Percentiles rank a stretch among this genome's conserved stretches.
Conservation (phyloP, 192 early-diverging fungal species). For the Rhizophagus clarus region DNA sequence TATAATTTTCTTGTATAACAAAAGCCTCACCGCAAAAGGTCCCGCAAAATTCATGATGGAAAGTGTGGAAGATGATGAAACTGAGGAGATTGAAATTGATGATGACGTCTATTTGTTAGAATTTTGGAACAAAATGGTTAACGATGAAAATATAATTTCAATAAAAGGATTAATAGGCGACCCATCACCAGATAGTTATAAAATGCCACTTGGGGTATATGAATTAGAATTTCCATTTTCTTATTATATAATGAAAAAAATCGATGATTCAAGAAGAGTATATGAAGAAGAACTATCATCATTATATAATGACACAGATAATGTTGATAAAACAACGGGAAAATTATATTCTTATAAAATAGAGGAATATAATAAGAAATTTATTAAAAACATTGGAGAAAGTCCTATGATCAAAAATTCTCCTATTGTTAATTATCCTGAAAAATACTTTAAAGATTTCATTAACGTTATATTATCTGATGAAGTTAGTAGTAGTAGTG, state of each 20-base stretch:
- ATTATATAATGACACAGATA: background rate
- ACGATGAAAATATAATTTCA: conserved; percentile 17
- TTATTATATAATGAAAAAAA: conserved; percentile 25
- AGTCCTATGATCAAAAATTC: background rate
- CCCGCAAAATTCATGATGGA: too few relatives aligned
- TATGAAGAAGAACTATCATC: conserved; percentile 8
- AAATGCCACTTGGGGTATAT: background rate
- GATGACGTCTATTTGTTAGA: background rate
- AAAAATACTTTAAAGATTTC: conserved; percentile 32
- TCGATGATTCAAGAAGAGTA: conserved; percentile 16
- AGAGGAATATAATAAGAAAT: background rate
- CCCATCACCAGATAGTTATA: conserved; percentile 30
- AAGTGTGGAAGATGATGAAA: too few relatives aligned
- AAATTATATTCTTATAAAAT: background rate
- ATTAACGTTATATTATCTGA: conserved; percentile 8
- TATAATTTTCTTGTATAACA: background rate
- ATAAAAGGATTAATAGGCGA: background rate
- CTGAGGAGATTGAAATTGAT: background rate
- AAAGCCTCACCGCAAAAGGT: background rate
- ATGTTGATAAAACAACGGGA: conserved; percentile 12
- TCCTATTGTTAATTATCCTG: background rate
- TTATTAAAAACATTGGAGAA: background rate
- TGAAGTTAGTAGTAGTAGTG: background rate
- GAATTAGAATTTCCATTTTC: conserved; percentile 30
- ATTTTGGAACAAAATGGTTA: conserved; percentile 29